These are phyloP conservation scores for Fibroporia radiculosa DNA, from an alignment of 768 basidiomycete genomes.

Conservation along the genomic window DNA sequence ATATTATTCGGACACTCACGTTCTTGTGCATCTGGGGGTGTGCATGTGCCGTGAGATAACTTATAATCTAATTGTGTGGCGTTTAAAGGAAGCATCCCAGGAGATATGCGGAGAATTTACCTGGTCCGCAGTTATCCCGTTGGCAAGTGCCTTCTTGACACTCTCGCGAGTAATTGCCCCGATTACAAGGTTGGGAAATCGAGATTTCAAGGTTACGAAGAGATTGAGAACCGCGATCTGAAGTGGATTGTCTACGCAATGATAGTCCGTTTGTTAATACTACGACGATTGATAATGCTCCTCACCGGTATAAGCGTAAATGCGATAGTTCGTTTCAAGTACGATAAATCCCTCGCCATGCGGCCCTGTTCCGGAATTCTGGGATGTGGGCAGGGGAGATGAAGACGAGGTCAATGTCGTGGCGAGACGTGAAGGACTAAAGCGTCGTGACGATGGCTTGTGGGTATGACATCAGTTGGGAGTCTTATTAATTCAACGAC, in stretches of 20 bases:
- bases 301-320: constrained; percentile 95
- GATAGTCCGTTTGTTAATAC: constrained; percentile 6
- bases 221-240: constrained; percentile 95
- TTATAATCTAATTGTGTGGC: constrained; percentile 65
- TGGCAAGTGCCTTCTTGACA: constrained; percentile 86
- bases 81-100: neutral
- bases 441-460: constrained; percentile 67
- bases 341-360: constrained; percentile 86
- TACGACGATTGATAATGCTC: constrained; percentile 1
- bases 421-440: constrained; percentile 90
- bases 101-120: constrained; percentile 31
- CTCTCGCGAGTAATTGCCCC: constrained; percentile 93
- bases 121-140: constrained; percentile 96
- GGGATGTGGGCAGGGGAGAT: constrained; percentile 64
- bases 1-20: constrained; percentile 39
- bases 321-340: constrained; percentile 95
- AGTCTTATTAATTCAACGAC: neutral
- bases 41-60: constrained; percentile 88
- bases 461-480: neutral
- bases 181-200: constrained; percentile 96
- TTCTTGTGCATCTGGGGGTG: constrained; percentile 98
- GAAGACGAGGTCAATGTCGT: constrained; percentile 92
- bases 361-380: constrained; percentile 43
- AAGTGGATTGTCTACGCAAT: constrained; percentile 73
- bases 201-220: constrained; percentile 86